Conservation (phyloP, 2,329 filamentous ascomycete genomes). For the Metarhizium album region DNA sequence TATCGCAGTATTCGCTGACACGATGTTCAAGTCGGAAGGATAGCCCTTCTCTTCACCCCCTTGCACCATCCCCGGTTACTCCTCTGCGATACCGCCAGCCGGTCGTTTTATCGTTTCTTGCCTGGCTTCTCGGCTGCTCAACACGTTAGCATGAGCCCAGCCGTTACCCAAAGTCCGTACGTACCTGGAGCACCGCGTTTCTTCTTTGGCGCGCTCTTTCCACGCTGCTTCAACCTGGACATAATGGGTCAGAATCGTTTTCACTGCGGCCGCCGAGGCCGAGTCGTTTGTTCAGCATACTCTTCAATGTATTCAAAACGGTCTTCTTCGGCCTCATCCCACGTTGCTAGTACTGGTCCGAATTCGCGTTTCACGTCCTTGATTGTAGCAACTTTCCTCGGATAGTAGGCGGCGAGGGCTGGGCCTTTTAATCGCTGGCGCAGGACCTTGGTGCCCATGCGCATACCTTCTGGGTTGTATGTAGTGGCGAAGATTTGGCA, state of each 20-base stretch:
- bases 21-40: neutral
- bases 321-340: constrained; percentile 69
- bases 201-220: constrained; percentile 84
- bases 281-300: constrained; percentile 28
- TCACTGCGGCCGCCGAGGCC: neutral
- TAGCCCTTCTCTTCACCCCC: no score
- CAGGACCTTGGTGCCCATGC: constrained; percentile 85
- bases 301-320: constrained; percentile 64
- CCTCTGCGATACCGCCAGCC: neutral
- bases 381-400: constrained; percentile 59
- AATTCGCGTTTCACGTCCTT: constrained; percentile 64
- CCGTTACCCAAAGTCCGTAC: constrained; percentile 3
- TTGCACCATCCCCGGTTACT: neutral
- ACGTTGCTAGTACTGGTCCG: constrained; percentile 52
- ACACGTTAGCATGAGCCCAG: neutral
- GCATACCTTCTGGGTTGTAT: constrained; percentile 74
- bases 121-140: constrained; percentile 16
- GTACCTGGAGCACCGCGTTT: constrained; percentile 48
- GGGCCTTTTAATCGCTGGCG: constrained; percentile 83
- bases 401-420: constrained; percentile 78
- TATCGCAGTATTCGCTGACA: neutral
- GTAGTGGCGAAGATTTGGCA: constrained; percentile 85
- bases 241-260: constrained; percentile 17
- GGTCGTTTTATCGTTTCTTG: constrained; percentile 19
- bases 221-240: constrained; percentile 59